Conservation (phyloP, 306 rosid species). For the Biancaea sappan region DNA sequence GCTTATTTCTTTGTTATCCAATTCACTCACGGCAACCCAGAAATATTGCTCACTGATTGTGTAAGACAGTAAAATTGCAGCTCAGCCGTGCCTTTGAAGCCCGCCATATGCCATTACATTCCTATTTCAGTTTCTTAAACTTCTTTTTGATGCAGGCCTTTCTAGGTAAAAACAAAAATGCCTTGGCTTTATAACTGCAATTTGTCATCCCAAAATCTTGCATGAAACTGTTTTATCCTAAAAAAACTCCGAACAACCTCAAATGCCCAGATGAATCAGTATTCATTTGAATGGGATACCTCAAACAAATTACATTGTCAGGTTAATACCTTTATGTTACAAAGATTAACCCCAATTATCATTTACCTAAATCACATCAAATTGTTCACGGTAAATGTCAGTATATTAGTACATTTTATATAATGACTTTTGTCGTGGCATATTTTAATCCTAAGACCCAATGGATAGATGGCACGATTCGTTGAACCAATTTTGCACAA, state of each 20-base stretch:
- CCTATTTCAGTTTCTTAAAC: neutral
- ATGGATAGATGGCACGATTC: neutral
- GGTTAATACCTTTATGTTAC: neutral
- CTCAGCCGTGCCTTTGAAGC: neutral
- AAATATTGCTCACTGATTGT: neutral
- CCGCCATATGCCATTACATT: neutral
- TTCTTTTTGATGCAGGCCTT: neutral
- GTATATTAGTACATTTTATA: neutral
- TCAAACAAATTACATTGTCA: neutral
- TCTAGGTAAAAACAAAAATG: neutral
- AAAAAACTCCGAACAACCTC: neutral
- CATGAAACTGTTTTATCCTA: neutral
- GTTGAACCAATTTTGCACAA: neutral
- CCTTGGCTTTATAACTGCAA: neutral
- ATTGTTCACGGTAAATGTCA: neutral
- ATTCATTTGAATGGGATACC: neutral
- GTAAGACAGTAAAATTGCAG: neutral
- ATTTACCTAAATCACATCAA: neutral
- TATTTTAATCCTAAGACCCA: neutral
- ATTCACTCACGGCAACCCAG: neutral
- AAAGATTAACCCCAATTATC: neutral
- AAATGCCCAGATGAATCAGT: slow-evolving; percentile 1
- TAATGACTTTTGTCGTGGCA: neutral
- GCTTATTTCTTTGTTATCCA: neutral
- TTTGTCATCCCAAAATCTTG: neutral